Base-by-base conservation (phyloP, 805 yeast species). In the Priceomyces melissophilus region DNA sequence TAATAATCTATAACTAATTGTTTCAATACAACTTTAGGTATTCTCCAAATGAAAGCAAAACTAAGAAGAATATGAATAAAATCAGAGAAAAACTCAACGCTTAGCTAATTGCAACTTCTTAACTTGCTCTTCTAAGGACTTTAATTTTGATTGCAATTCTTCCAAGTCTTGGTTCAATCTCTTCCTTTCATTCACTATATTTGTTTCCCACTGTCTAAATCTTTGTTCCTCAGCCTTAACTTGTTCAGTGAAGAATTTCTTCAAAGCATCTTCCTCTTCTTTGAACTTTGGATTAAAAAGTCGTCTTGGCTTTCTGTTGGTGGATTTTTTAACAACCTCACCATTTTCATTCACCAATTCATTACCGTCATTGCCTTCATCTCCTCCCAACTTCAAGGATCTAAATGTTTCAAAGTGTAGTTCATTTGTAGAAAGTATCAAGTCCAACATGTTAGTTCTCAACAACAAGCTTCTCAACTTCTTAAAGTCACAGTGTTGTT, bases 191-290 rank as follows among this genome's bases (percentile, higher is more conserved):
- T 87, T 88, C 52, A 89, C 93, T 53, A 93, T 87, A 61, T 93
- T 91, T 54, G 89, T 87, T 70, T 90, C 97, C 99, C 99, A 93
- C 73, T 91, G 96, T 73, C 95, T 87, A 67, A 93, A 93, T 60
- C 99, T 79, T 57, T 88, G 95, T 59, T 93, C 99, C 70, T 93
- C 99, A 36, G 86, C 86, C 70, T 91, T 90, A 45, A 93, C 75
- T 71, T 93, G 97, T 65, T 90, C 97, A 8, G 98, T 91, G 69
- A 93, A 93, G 64, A 86, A 86, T 68, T 86, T 84, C 77, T 93
- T 88, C 60, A 93, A 75, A 27, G 90, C 84, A 62, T 87, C 93
- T 67, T 93, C 99, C 64, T 91, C 98, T 66, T 93, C 97, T 65
- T 89, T 84, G 72, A 86, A 93, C 67, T 87, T 85, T 37, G 98